These are phyloP conservation scores for Diutina siamensis DNA, from an alignment of 1,139 yeast genomes.

Conservation along the genomic window DNA sequence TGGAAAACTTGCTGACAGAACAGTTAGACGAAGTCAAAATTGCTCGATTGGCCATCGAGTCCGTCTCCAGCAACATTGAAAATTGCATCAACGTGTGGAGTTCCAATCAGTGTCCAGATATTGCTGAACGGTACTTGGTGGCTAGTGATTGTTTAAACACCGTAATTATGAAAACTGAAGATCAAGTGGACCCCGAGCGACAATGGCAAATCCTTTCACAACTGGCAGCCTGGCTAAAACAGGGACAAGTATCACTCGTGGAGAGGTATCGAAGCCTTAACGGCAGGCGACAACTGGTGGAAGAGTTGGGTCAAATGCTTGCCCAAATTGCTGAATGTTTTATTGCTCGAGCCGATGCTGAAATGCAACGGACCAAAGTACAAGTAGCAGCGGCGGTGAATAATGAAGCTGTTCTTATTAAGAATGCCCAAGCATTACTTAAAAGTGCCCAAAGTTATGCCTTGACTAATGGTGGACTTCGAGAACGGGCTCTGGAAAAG, in stretches of 20 bases:
- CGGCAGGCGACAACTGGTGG: constrained; percentile 10
- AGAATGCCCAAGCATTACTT: constrained; percentile 30
- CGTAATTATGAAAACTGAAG: constrained; percentile 25
- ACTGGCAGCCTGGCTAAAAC: constrained; percentile 27
- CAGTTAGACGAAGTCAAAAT: constrained; percentile 19
- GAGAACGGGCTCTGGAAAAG: constrained; percentile 37
- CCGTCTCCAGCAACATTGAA: constrained; percentile 14
- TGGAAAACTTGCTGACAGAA: constrained; percentile 15
- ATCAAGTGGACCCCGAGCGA: constrained; percentile 8
- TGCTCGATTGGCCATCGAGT: constrained; percentile 15
- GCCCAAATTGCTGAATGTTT: constrained; percentile 31
- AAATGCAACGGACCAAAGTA: constrained; percentile 34
- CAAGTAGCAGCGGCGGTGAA: constrained; percentile 18
- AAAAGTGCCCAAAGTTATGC: constrained; percentile 38
- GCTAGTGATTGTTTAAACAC: constrained; percentile 35
- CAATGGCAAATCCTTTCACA: constrained; percentile 30
- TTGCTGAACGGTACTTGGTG: constrained; percentile 25
- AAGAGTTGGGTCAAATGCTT: constrained; percentile 22
- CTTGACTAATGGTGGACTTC: constrained; percentile 36
- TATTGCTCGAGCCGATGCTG: constrained; percentile 42
- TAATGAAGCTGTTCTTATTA: constrained; percentile 19
- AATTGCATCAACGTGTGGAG: constrained; percentile 18
- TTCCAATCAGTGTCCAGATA: constrained; percentile 13
- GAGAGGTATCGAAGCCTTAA: constrained; percentile 12
- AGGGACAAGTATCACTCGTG: constrained; percentile 25